Evolutionary conservation across 805 yeast genomes (phyloP), one percentile per base, ranked within the genome.

Genomic region (Yarrowia alimentaria): DNA sequence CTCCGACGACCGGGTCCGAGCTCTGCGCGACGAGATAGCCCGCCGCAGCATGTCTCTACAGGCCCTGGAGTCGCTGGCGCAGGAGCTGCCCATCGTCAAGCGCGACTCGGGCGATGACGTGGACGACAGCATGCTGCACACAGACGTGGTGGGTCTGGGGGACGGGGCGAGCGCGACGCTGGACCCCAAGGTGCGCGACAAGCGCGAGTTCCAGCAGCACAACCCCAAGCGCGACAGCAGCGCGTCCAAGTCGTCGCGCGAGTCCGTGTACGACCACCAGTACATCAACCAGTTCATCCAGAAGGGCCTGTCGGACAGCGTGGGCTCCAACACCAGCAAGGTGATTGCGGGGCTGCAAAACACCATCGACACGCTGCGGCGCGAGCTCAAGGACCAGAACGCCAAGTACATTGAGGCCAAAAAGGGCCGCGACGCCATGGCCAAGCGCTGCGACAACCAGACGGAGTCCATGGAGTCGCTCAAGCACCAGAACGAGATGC

Each of bases 401-500:
- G 62, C 58, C 18, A 57, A 69, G 71, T 34, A 68, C 67, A 50
- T 68, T 21, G 83, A 78, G 53, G 72, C 75, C 58, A 73, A 72
- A 54, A 79, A 79, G 63, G 77, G 80, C 54, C 68, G 73, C 58
- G 72, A 77, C 47, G 66, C 73, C 21, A 60, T 73, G 19, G 34
- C 40, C 28, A 57, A 54, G 37, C 49, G 59, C n/a, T 45, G 55
- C 33, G 59, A 60, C 22, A 45, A 53, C 28, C 37, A 55, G 24
- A 62, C 52, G 20, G 33, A 53, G 12, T 52, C 56, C 6, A 31
- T 54, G 28, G 57, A 55, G 31, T 53, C 81, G 54, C 70, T 84
- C 29, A 83, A 83, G 64, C 90, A 84, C 63, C 91, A 87, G 60
- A 82, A 82, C 58, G 89, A 85, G 56, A 82, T 82, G 69, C 71